Conservation (phyloP, 179 eudicot genomes). For the Corrigiola litoralis region DNA sequence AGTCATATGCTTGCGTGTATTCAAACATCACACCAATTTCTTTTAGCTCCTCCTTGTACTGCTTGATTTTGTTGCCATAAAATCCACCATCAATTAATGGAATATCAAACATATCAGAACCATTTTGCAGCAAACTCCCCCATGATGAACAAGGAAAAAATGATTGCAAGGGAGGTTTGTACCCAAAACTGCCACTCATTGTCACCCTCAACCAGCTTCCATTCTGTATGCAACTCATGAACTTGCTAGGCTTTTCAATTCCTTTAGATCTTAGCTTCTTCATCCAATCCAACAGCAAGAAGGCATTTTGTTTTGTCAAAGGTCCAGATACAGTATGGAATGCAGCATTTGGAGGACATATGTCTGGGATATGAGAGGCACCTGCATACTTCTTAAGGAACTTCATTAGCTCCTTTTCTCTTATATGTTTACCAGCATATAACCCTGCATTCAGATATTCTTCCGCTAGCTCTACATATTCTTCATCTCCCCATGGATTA, state of each 20-base stretch:
- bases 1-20: slow-evolving; percentile 41
- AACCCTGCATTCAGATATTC: slow-evolving; percentile 32
- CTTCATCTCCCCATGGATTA: slow-evolving; percentile 48
- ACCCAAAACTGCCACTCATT: slow-evolving; percentile 35
- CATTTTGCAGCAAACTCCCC: slow-evolving; percentile 48
- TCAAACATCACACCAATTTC: slow-evolving; percentile 50
- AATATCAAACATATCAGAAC: slow-evolving; percentile 55
- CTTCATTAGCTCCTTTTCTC: slow-evolving; percentile 22
- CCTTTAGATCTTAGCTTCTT: slow-evolving; percentile 23
- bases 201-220: slow-evolving; percentile 60
- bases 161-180: slow-evolving; percentile 50
- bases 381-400: slow-evolving; percentile 31
- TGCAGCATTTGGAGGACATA: slow-evolving; percentile 49
- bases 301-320: slow-evolving; percentile 40
- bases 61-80: slow-evolving; percentile 32
- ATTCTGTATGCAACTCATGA: slow-evolving; percentile 35
- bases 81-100: slow-evolving; percentile 44
- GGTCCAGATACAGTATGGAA: slow-evolving; percentile 44
- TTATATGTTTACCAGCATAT: slow-evolving; percentile 32
- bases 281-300: slow-evolving; percentile 59
- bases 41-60: slow-evolving; percentile 44
- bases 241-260: slow-evolving; percentile 26
- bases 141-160: slow-evolving; percentile 41
- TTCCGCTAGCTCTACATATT: slow-evolving; percentile 43
- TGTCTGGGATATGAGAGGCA: slow-evolving; percentile 54